Base-by-base conservation (phyloP, 495 filamentous ascomycete species). In the Emericellopsis terricola region DNA sequence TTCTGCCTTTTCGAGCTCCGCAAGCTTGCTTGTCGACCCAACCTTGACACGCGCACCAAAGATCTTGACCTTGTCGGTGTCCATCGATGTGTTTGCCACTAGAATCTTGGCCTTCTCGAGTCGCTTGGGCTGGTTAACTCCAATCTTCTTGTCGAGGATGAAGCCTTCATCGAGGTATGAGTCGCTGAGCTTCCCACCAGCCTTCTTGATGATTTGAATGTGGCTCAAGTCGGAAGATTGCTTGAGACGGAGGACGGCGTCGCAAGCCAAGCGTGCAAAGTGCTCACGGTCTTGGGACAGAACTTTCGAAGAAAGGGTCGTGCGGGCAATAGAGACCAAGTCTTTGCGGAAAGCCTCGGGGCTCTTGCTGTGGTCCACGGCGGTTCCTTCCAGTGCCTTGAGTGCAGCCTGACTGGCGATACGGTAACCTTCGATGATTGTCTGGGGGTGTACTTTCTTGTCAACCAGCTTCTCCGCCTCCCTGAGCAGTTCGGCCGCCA, bases 21-120 rank as follows among this genome's bases (percentile, higher is more conserved):
- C 89, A 18, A 97, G 65, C 68, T 96, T 94, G 39, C 83, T 79
- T 8, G 89, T 97, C 20, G 81, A 85, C 44, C 83, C 81, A 15
- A 86, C 89, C 68, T 94, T 93, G 45, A 96, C 80, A 16, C 84
- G 74, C 14, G 89, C 89, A 38, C 89, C 89, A 51, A 96, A 97
- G 45, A 97, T 94, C 71, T 97, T 97, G 60, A 97, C 81, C 68
- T 97, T 97, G 59, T 97, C 89, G 17, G 89, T 96, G 55, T 97
- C 89, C 89, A 97, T 97, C 4, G 87, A 78, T 8, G 89, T 97
- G 57, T 97, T 97, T 36, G 89, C 89, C 17, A 96, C 79, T 13
- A 97, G 58, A 40, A 97, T 96, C 67, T 94, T 96, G 33, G 85
- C 89, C 50, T 96, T 96, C 58, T 96, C 89, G 44, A 97, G 64